Evolutionary conservation across 2,329 filamentous ascomycete genomes (phyloP).

Genomic region (Parastagonospora nodorum): DNA sequence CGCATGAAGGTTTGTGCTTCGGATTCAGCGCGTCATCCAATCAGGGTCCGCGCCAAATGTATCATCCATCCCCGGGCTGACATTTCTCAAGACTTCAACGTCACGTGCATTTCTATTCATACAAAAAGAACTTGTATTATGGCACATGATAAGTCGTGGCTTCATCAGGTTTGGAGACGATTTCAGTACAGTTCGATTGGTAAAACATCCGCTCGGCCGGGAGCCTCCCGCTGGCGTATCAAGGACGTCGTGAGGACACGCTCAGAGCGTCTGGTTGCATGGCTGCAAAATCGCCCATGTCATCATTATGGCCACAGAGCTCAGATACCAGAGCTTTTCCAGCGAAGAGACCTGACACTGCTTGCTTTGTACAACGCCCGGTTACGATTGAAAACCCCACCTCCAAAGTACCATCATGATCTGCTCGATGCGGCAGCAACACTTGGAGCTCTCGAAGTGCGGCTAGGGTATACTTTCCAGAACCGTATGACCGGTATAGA

Average conservation of each 20-base stretch:
- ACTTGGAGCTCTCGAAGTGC: constrained; percentile 18
- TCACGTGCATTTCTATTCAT: too few relatives aligned
- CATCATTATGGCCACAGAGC: constrained; percentile 18
- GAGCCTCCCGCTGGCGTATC: background rate
- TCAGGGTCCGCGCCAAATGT: too few relatives aligned
- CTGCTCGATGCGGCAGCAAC: constrained; percentile 18
- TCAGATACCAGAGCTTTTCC: constrained; percentile 18
- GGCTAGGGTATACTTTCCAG: constrained; percentile 26
- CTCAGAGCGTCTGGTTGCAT: background rate
- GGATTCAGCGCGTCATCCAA: too few relatives aligned
- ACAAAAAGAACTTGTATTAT: too few relatives aligned
- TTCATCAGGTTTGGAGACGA: background rate
- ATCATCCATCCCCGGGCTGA: too few relatives aligned
- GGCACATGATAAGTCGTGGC: background rate
- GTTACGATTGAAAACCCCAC: constrained; percentile 5
- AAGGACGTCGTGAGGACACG: background rate
- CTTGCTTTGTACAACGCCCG: constrained; percentile 8
- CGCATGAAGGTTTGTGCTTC: too few relatives aligned
- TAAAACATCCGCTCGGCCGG: background rate
- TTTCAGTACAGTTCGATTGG: background rate
- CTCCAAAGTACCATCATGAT: constrained; percentile 14
- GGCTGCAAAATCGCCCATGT: background rate
- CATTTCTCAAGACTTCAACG: too few relatives aligned
- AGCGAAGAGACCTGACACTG: constrained; percentile 16
- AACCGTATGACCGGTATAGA: constrained; percentile 23